Evolutionary conservation across 2,329 filamentous ascomycete genomes (phyloP), one percentile per base, ranked within the genome.

Genomic region (Hortaea werneckii): DNA sequence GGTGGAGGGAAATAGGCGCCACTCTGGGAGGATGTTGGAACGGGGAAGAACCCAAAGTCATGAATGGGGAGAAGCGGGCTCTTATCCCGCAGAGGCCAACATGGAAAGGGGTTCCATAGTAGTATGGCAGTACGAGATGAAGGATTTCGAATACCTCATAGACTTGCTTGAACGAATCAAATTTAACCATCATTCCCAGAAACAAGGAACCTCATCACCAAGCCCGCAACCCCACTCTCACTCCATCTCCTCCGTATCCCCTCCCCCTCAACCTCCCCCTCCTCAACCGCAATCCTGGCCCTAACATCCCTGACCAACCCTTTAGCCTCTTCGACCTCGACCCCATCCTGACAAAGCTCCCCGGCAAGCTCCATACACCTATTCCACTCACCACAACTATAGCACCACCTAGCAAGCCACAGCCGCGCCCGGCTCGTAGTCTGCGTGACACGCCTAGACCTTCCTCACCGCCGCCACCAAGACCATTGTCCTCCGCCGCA

Each of bases 301-400:
- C 89, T 77, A 9, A 94, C 82, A 65, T 96, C 90, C 50, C 87
- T 77, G 50, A 95, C 85, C 55, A 96, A 70, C 3, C 88, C 87
- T 68, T 96, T 96, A 28, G 92, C 92, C 66, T 98, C 92, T 63
- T 98, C 92, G 2, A 96, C 87, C 66, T 96, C 92, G 27, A 94
- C 82, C 0, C 92, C 92, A 65, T 98, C 92, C 66, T 95, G 87
- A 63, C 89, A 95, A 40, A 98, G 71, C 67, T 98, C 92, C 50
- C 83, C 87, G 0, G 88, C 89, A 37, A 96, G 70, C 51, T 87
- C 79, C 67, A 85, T 84, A 4, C 87, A 87, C 13, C 84, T 77
- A 29, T 75, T 72, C 57, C 86, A 86, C 64, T 95, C 87, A 35
- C 81, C 80, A 8, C 77, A 78, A 34, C 78, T 76, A 69, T 94